phyloP scores from a whole-genome alignment of 768 basidiomycete species.

The Panus rudis region DNA sequence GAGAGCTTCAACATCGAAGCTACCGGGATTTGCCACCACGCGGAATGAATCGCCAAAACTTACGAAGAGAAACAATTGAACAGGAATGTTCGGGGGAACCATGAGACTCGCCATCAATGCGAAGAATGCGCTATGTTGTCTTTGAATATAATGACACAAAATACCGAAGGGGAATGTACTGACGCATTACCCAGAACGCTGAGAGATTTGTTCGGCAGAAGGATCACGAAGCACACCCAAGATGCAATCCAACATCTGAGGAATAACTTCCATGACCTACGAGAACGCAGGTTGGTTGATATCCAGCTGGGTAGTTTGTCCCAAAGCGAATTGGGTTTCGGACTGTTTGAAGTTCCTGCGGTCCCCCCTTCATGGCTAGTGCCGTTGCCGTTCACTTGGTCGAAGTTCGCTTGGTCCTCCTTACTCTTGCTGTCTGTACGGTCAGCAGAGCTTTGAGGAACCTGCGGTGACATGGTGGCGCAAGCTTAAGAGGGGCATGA shows the following conservation, averaged over 20 bases:
- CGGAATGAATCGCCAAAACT: slow-evolving; percentile 14
- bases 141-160: neutral
- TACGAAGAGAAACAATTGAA: slow-evolving; percentile 42
- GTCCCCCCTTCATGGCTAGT: too few species aligned
- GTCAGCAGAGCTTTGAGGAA: too few species aligned
- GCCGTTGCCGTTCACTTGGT: too few species aligned
- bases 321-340: slow-evolving; percentile 8
- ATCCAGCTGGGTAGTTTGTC: slow-evolving; percentile 34
- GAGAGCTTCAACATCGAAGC: neutral
- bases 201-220: slow-evolving; percentile 34
- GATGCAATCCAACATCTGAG: slow-evolving; percentile 35
- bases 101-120: slow-evolving; percentile 33
- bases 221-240: slow-evolving; percentile 32
- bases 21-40: neutral
- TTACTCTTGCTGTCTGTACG: too few species aligned
- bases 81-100: slow-evolving; percentile 41
- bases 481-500: too few species aligned
- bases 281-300: slow-evolving; percentile 27
- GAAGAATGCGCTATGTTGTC: slow-evolving; percentile 37
- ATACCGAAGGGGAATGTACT: slow-evolving; percentile 12
- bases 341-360: too few species aligned
- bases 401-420: too few species aligned
- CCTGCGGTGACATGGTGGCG: too few species aligned
- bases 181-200: slow-evolving; percentile 34
- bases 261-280: slow-evolving; percentile 30